Evolutionary conservation across 352 stramenopile genomes (phyloP), one percentile per base, ranked within the genome.

Genomic region (Globisporangium rhizosaccharum): DNA sequence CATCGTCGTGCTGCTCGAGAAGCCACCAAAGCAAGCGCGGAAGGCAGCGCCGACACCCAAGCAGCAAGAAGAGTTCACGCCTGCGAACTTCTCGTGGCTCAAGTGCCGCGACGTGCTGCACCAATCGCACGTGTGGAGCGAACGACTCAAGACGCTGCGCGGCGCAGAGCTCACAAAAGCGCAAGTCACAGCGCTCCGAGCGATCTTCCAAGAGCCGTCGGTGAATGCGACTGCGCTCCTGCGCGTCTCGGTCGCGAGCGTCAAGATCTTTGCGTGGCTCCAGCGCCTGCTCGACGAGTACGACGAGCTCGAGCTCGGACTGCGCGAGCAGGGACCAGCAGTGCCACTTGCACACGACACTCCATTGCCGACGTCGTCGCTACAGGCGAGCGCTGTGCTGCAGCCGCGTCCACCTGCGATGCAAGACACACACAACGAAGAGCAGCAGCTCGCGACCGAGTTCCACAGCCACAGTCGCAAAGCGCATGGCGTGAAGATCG

Each of bases 261-360:
- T 78, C 49, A 88, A 88, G 53, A 75, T 90, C 23, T 87, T 79
- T 41, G 20, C 61, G 30, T 88, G 78, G 78, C 63, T 90, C 18
- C 76, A 87, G 52, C 72, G 67, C 6, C 66, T 90, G 14, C 58
- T 90, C 10, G 75, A 86, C 23, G 72, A 88, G 30, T 81, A 71
- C 53, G 75, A 86, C 56, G 75, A 85, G 44, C 67, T 70, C 53
- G 67, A 77, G 51, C 61, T 90, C 15, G 79, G 79, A 5, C 64
- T 88, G 15, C 14, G 66, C 2, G 33, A 57, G 15, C 44, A 33
- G 3, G 30, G 33, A 30, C 56, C 52, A 5, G 39, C 12, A n/a
- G 33, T 44, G 23, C 20, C 46, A 47, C 44, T 49, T 2, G 9
- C 41, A 39, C 30, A 28, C 18, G 17, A 46, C 30, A 20, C 36